Conservation (phyloP, 2,329 filamentous ascomycete genomes). For the Ambrosiella beaveri region DNA sequence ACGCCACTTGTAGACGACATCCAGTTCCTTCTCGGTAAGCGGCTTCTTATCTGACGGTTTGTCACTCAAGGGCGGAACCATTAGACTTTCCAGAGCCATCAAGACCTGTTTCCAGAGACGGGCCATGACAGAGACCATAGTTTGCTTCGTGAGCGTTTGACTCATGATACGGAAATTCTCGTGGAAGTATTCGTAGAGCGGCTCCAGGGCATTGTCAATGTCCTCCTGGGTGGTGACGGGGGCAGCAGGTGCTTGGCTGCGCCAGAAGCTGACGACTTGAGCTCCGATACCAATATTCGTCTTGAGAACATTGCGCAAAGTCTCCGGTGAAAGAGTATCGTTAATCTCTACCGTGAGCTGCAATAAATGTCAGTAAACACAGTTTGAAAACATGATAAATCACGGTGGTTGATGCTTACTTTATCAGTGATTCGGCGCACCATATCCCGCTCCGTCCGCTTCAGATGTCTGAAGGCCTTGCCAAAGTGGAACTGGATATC, state of each 20-base stretch:
- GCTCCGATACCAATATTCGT: conserved; percentile 47
- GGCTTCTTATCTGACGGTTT: conserved; percentile 78
- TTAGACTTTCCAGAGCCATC: conserved; percentile 70
- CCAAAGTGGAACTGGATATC: conserved; percentile 98
- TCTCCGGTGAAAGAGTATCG: conserved; percentile 66
- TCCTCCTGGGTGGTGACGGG: conserved; percentile 51
- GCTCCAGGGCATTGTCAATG: conserved; percentile 63
- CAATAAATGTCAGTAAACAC: neutral
- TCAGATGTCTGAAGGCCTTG: conserved; percentile 87
- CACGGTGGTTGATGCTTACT: conserved; percentile 28
- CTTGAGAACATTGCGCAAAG: conserved; percentile 56
- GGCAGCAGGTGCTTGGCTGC: conserved; percentile 30
- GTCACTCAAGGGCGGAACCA: conserved; percentile 88
- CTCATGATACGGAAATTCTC: conserved; percentile 99
- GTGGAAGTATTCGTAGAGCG: conserved; percentile 86
- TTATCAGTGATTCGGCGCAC: conserved; percentile 96
- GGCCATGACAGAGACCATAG: conserved; percentile 98
- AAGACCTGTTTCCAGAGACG: conserved; percentile 95
- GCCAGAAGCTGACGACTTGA: conserved; percentile 53
- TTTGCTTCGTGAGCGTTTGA: conserved; percentile 77
- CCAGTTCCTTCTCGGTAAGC: conserved; percentile 71
- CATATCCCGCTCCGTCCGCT: conserved; percentile 95
- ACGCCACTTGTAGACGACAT: conserved; percentile 91
- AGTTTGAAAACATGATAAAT: neutral
- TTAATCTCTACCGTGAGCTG: conserved; percentile 88